Evolutionary conservation across 352 stramenopile species (phyloP).

Genomic region (Globisporangium lucens): DNA sequence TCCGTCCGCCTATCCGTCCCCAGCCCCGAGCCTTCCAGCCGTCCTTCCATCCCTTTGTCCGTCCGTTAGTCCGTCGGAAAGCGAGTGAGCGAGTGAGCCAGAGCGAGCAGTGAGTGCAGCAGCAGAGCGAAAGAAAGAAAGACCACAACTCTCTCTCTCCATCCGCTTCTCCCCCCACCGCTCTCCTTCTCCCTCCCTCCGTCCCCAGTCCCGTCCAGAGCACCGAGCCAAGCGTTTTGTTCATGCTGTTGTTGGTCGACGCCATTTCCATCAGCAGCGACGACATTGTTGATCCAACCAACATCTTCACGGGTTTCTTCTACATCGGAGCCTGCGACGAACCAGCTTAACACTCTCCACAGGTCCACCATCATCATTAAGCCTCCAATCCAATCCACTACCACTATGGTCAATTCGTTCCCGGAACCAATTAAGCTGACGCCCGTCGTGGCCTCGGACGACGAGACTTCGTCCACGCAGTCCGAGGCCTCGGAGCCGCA

Average conservation of each 20-base stretch:
- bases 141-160: slow-evolving; percentile 10
- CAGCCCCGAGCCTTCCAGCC: not conserved
- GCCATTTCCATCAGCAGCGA: slow-evolving; percentile 67
- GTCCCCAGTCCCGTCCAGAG: slow-evolving; percentile 3
- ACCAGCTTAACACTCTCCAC: slow-evolving; percentile 68
- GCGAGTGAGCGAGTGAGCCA: slow-evolving; percentile 12
- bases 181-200: not conserved
- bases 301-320: slow-evolving; percentile 89
- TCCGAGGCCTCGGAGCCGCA: slow-evolving; percentile 53
- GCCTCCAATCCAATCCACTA: slow-evolving; percentile 1
- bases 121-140: slow-evolving; percentile 23
- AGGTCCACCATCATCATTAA: slow-evolving; percentile 12
- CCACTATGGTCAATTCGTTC: slow-evolving; percentile 50
- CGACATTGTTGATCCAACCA: slow-evolving; percentile 87
- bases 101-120: slow-evolving; percentile 10
- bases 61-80: not conserved
- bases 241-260: slow-evolving; percentile 81
- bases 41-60: not conserved
- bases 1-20: not conserved
- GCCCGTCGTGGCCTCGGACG: slow-evolving; percentile 38
- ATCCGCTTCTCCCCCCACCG: not conserved
- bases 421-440: slow-evolving; percentile 67
- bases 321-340: slow-evolving; percentile 90
- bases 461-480: slow-evolving; percentile 69
- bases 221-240: slow-evolving; percentile 26